Evolutionary conservation across 106 monocot species (phyloP).

Genomic region (Acanthochlamys bracteata): DNA sequence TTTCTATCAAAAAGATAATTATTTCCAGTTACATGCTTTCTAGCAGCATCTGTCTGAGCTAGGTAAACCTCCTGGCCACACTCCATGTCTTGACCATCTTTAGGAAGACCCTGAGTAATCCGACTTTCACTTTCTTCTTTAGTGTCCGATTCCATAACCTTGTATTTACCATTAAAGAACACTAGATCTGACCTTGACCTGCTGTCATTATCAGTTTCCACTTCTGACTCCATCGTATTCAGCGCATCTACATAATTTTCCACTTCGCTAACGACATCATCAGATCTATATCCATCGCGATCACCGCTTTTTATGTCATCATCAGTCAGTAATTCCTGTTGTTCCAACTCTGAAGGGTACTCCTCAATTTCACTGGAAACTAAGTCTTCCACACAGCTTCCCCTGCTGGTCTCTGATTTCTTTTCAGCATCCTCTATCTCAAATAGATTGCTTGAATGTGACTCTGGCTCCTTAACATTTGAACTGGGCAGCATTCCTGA

Average conservation of each 20-base stretch:
- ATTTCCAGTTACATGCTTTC: too few relatives aligned
- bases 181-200: slow-evolving; percentile 19
- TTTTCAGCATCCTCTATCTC: slow-evolving; percentile 7
- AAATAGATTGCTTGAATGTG: background rate
- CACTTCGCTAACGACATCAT: slow-evolving; percentile 66
- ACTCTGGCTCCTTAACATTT: slow-evolving; percentile 5
- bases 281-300: slow-evolving; percentile 40
- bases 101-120: too few relatives aligned
- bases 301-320: slow-evolving; percentile 24
- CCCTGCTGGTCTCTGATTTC: slow-evolving; percentile 10
- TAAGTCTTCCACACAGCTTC: background rate
- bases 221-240: slow-evolving; percentile 62
- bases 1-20: slow-evolving; percentile 15
- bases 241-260: slow-evolving; percentile 85
- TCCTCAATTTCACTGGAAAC: slow-evolving; percentile 9
- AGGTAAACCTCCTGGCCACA: too few relatives aligned
- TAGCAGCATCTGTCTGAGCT: too few relatives aligned
- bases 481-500: background rate
- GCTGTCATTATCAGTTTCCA: slow-evolving; percentile 51
- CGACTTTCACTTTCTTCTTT: too few relatives aligned
- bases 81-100: too few relatives aligned
- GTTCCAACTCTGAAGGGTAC: slow-evolving; percentile 2
- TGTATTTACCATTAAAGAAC: slow-evolving; percentile 12
- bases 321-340: slow-evolving; percentile 14
- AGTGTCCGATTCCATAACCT: slow-evolving; percentile 2